phyloP scores from a whole-genome alignment of 139 green algal species.

The Picochlorum sp. region DNA sequence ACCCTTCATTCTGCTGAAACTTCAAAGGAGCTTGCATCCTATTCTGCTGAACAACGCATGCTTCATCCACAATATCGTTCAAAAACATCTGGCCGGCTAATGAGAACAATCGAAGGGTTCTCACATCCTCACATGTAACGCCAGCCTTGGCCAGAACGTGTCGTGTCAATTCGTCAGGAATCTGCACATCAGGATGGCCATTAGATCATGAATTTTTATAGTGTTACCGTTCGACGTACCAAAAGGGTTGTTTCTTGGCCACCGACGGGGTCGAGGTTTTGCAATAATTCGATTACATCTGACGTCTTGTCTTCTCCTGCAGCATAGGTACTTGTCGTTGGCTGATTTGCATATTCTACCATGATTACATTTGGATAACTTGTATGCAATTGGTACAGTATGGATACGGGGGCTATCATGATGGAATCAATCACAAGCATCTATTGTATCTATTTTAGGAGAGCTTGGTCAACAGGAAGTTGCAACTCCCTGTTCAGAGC shows the following conservation, averaged over 20 bases:
- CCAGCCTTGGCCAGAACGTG: slow-evolving; percentile 22
- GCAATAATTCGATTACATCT: background rate
- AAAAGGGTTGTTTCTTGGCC: too few species aligned
- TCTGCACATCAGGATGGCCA: slow-evolving; percentile 9
- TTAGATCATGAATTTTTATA: too few species aligned
- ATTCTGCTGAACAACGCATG: slow-evolving; percentile 23
- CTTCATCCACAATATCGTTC: slow-evolving; percentile 25
- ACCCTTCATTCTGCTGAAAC: slow-evolving; percentile 25
- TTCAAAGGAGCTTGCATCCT: slow-evolving; percentile 15
- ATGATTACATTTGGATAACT: too few species aligned
- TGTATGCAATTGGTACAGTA: too few species aligned
- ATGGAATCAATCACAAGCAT: too few species aligned
- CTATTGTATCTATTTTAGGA: too few species aligned
- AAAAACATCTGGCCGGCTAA: slow-evolving; percentile 42
- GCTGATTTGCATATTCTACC: too few species aligned
- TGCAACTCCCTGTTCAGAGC: too few species aligned
- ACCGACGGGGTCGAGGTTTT: too few species aligned
- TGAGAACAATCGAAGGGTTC: slow-evolving; percentile 37
- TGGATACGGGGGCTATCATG: too few species aligned
- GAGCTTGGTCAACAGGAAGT: too few species aligned
- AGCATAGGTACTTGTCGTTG: background rate
- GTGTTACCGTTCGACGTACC: too few species aligned
- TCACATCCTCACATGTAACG: slow-evolving; percentile 25
- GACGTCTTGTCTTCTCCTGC: background rate
- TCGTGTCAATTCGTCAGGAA: slow-evolving; percentile 44